These are phyloP conservation scores for Xylogone sp. DNA, from an alignment of 2,329 filamentous ascomycete genomes.

Conservation along the genomic window DNA sequence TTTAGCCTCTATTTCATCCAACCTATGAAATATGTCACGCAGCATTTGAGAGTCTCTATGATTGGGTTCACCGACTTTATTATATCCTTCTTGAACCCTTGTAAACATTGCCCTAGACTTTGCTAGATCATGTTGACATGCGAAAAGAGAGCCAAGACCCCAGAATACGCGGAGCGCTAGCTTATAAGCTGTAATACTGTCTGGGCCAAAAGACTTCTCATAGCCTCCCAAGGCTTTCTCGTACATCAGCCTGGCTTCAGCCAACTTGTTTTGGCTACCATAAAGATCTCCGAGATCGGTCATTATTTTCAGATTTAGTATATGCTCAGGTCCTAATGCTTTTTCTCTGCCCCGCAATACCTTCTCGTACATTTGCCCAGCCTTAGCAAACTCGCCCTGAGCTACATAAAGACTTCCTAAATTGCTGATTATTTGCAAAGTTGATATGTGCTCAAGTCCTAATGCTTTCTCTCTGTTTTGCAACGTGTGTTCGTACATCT, in stretches of 20 bases:
- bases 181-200: conserved; percentile 1
- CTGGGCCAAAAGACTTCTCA: conserved; percentile 1
- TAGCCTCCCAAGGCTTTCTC: not conserved
- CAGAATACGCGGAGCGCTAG: conserved; percentile 3
- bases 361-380: conserved; percentile 14
- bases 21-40: conserved; percentile 7
- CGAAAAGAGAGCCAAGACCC: conserved; percentile 21
- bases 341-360: conserved; percentile 7
- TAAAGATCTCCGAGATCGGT: conserved; percentile 21
- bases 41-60: conserved; percentile 10
- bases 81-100: conserved; percentile 15
- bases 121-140: conserved; percentile 18
- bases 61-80: conserved; percentile 15
- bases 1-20: conserved; percentile 3
- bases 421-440: conserved; percentile 7
- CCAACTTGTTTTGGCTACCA: conserved; percentile 17
- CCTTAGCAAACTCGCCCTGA: not conserved
- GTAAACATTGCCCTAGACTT: conserved; percentile 18
- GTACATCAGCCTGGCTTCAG: conserved; percentile 20
- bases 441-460: conserved; percentile 6
- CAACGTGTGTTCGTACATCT: conserved; percentile 10
- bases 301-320: conserved; percentile 6
- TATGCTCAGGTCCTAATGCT: conserved; percentile 4
- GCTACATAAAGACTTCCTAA: conserved; percentile 20
- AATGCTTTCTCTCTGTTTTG: conserved; percentile 5